Evolutionary conservation across 2,329 filamentous ascomycete species (phyloP).

Genomic region (Penicillium concentricum): DNA sequence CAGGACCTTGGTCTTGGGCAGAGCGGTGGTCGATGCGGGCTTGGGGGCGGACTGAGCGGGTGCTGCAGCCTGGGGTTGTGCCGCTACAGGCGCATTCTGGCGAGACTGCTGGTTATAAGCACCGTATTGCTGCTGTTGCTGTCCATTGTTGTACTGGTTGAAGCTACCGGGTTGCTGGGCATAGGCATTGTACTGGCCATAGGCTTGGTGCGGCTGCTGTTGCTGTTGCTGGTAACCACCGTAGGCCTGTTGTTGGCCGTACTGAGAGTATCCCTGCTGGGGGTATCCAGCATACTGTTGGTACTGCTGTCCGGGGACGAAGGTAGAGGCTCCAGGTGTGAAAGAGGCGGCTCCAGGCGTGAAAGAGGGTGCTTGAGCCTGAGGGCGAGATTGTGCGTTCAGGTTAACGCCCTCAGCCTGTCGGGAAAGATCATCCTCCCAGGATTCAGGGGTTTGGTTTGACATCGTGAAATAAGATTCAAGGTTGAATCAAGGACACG

Average conservation of each 20-base stretch:
- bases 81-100: slow-evolving; percentile 47
- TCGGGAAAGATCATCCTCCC: slow-evolving; percentile 85
- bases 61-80: slow-evolving; percentile 39
- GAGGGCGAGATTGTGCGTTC: slow-evolving; percentile 54
- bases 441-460: slow-evolving; percentile 74
- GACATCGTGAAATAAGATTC: slow-evolving; percentile 62
- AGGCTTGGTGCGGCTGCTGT: slow-evolving; percentile 22
- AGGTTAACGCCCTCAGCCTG: slow-evolving; percentile 76
- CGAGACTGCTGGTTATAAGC: slow-evolving; percentile 57
- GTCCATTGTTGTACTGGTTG: slow-evolving; percentile 49
- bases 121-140: slow-evolving; percentile 54
- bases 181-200: slow-evolving; percentile 40
- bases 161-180: slow-evolving; percentile 61
- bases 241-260: slow-evolving; percentile 28
- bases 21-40: slow-evolving; percentile 45
- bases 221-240: slow-evolving; percentile 44
- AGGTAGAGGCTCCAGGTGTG: slow-evolving; percentile 68
- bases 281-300: slow-evolving; percentile 51
- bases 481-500: slow-evolving; percentile 23
- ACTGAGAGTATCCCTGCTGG: slow-evolving; percentile 39
- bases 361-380: slow-evolving; percentile 57
- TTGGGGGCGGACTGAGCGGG: slow-evolving; percentile 49
- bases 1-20: slow-evolving; percentile 60
- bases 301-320: slow-evolving; percentile 70
- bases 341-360: slow-evolving; percentile 68